These are phyloP conservation scores for Pisolithus orientalis DNA, from an alignment of 768 basidiomycete species.

Conservation along the genomic window DNA sequence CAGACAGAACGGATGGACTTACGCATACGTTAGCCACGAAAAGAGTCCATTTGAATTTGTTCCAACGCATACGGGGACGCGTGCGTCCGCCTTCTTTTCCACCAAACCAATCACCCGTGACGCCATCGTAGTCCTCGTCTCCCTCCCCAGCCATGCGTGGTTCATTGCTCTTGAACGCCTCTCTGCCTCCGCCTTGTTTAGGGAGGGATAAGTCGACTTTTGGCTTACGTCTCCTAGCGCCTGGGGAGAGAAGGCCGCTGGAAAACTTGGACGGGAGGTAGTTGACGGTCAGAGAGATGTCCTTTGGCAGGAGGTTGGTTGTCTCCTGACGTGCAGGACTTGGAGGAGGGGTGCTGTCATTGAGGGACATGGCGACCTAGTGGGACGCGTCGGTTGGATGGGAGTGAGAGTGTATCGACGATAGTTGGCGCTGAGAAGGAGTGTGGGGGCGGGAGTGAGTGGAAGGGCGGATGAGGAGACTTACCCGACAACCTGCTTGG, in stretches of 20 bases:
- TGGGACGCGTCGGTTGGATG: too few relatives aligned
- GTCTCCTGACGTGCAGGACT: too few relatives aligned
- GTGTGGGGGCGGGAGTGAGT: too few relatives aligned
- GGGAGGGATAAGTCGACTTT: not conserved
- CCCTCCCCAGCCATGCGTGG: slow-evolving; percentile 44
- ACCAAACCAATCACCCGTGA: slow-evolving; percentile 34
- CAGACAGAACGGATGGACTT: too few relatives aligned
- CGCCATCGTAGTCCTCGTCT: slow-evolving; percentile 52
- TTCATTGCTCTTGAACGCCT: slow-evolving; percentile 53
- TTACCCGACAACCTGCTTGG: too few relatives aligned
- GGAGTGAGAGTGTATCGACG: not conserved
- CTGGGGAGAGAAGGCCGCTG: slow-evolving; percentile 35
- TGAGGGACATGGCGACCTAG: too few relatives aligned
- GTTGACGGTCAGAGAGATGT: slow-evolving; percentile 51
- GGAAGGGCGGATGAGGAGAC: too few relatives aligned
- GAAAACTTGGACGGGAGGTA: slow-evolving; percentile 78
- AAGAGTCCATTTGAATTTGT: too few relatives aligned
- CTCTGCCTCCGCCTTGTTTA: slow-evolving; percentile 13
- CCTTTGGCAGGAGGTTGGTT: not conserved
- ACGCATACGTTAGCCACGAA: too few relatives aligned
- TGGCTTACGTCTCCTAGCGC: slow-evolving; percentile 28
- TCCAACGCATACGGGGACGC: slow-evolving; percentile 36
- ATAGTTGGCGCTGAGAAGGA: too few relatives aligned
- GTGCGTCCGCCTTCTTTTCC: slow-evolving; percentile 33
- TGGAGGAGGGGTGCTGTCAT: too few relatives aligned